Conservation (phyloP, 371 early-diverging fungal species). For the Rhizopus microsporus region DNA sequence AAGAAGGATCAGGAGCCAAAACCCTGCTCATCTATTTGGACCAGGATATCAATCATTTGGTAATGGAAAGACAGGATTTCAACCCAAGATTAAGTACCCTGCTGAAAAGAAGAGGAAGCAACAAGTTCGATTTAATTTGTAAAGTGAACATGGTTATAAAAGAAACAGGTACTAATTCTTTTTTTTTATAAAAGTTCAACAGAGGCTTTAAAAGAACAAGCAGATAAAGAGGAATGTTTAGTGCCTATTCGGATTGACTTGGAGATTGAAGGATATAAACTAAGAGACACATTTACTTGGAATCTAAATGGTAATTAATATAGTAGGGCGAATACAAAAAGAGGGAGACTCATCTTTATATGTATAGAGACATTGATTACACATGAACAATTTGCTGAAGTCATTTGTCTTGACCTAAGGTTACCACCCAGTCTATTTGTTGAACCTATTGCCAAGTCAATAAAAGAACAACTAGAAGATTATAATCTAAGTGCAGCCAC, state of each 20-base stretch:
- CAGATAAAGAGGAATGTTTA: constrained; percentile 64
- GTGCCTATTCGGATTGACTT: constrained; percentile 90
- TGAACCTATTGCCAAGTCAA: constrained; percentile 57
- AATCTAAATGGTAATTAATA: constrained; percentile 71
- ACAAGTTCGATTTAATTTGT: constrained; percentile 33
- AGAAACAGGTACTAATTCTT: neutral
- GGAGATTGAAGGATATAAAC: constrained; percentile 83
- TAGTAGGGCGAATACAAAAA: neutral
- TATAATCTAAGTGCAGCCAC: constrained; percentile 52
- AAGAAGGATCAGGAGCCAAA: constrained; percentile 30
- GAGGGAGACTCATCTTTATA: neutral
- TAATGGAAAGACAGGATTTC: constrained; percentile 25
- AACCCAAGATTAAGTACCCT: constrained; percentile 33
- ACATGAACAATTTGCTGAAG: constrained; percentile 80
- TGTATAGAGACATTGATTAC: constrained; percentile 31
- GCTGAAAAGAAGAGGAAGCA: constrained; percentile 34
- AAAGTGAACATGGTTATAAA: constrained; percentile 5
- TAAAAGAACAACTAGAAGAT: constrained; percentile 78
- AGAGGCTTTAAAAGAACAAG: constrained; percentile 62
- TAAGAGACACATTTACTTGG: constrained; percentile 93
- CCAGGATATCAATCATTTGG: constrained; percentile 44
- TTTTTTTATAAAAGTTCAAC: constrained; percentile 22
- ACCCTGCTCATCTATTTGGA: constrained; percentile 38
- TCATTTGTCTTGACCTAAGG: constrained; percentile 79
- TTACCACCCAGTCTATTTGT: constrained; percentile 61